A percentile compares a stretch with the other conserved stretches of the same genome.
These are phyloP conservation scores for Aspergillus texensis DNA, from an alignment of 2,329 filamentous ascomycete species.

Conservation along the genomic window DNA sequence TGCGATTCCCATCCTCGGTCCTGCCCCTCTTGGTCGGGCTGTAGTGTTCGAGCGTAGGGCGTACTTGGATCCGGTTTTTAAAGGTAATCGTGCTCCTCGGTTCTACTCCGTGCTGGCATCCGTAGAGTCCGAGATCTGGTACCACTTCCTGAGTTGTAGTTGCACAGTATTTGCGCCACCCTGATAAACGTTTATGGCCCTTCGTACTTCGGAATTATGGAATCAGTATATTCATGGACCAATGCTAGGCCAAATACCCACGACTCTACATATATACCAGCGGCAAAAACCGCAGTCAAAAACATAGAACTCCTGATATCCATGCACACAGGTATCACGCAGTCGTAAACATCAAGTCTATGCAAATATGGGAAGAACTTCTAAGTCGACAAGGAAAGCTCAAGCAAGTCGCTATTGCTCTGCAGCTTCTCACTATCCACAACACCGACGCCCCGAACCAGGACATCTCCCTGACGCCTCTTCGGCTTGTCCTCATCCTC, in stretches of 20 bases:
- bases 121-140: no score
- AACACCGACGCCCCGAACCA: constrained; percentile 39
- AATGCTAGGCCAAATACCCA: background rate
- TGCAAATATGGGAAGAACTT: background rate
- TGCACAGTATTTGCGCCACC: background rate
- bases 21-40: background rate
- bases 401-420: background rate
- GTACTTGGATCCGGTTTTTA: background rate
- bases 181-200: background rate
- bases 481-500: constrained; percentile 23
- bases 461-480: constrained; percentile 19
- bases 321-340: constrained; percentile 1
- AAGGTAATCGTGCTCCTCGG: background rate
- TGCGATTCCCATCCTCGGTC: background rate
- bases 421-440: constrained; percentile 27
- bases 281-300: background rate
- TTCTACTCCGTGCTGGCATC: background rate
- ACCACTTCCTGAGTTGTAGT: background rate
- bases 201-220: background rate
- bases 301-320: background rate
- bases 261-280: background rate
- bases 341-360: constrained; percentile 2
- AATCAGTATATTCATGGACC: background rate
- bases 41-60: background rate
- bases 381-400: background rate